Evolutionary conservation across 106 monocot genomes (phyloP), one percentile per base, ranked within the genome.

Genomic region (Platanthera zijinensis): DNA sequence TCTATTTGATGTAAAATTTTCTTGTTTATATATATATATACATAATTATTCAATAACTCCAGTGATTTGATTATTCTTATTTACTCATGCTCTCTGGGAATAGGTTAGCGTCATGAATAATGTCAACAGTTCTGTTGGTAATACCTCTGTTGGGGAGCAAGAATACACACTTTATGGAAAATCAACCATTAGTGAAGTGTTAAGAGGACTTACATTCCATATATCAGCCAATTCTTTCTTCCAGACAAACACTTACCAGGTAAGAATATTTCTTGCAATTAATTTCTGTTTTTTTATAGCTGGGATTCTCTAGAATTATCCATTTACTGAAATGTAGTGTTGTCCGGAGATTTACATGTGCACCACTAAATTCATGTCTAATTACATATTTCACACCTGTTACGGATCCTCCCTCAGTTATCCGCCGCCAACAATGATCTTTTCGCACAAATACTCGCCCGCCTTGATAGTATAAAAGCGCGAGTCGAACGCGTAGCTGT

Each of bases 151-250:
- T 63, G 97, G 97, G 17, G 91, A 88, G 84, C 71, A 86, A 82
- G 97, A 97, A 84, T 86, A 94, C 76, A 86, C 83, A 57, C 76
- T 97, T 4, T 88, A 88, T 77, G 97, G 97, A 17, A 97, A 94
- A 74, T 78, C 91, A 77, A 89, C 82, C 57, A 97, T 97, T 51
- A 94, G 86, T 52, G 96, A 97, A 76, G 82, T 75, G 19, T 78
- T 97, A 75, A 87, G 94, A 88, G 97, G 91, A 73, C 89, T 97
- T 71, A 85, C 84, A 17, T 97, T 97, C 77, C 91, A 92, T 52
- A 90, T 97, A 75, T 97, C 97, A 53, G 89, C 97, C 30, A 97
- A 97, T 70, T 97, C 97, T 79, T 97, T 97, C 80, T 97, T 97
- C 82, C 97, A 97, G 71, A 97, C 97, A 25, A 97, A 97, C 74